Evolutionary conservation across 805 yeast genomes (phyloP).

Genomic region (Wickerhamomyces strasburgensis): DNA sequence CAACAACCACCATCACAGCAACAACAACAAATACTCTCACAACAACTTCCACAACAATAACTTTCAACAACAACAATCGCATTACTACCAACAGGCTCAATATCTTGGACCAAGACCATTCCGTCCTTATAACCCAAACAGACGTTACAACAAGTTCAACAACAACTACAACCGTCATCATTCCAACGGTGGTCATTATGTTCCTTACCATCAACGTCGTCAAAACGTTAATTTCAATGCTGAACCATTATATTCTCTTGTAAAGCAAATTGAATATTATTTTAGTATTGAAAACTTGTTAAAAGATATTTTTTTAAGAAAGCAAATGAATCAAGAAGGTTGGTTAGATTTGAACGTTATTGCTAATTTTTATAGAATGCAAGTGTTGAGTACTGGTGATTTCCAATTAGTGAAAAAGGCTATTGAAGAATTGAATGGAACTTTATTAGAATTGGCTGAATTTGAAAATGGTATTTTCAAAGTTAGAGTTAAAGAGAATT

Average conservation of each 20-base stretch:
- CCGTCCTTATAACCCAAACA: constrained; percentile 22
- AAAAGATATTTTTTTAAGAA: constrained; percentile 78
- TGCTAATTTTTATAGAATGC: constrained; percentile 71
- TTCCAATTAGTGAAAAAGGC: constrained; percentile 48
- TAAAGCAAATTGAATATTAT: constrained; percentile 81
- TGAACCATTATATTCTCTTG: constrained; percentile 20
- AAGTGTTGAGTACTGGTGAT: constrained; percentile 57
- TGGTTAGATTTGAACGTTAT: constrained; percentile 60
- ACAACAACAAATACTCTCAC: constrained; percentile 9
- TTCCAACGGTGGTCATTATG: constrained; percentile 2
- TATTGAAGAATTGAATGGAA: constrained; percentile 37
- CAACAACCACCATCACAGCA: constrained; percentile 6
- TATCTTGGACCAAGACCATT: constrained; percentile 12
- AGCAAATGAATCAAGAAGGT: constrained; percentile 75
- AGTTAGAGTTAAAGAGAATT: constrained; percentile 55
- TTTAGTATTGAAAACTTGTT: constrained; percentile 82
- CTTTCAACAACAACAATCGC: constrained; percentile 12
- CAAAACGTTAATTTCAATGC: constrained; percentile 8
- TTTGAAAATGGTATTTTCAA: constrained; percentile 41
- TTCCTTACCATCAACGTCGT: constrained; percentile 6
- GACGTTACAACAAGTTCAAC: constrained; percentile 21
- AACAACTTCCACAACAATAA: constrained; percentile 8
- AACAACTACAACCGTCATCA: constrained; percentile 13
- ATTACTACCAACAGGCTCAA: constrained; percentile 12
- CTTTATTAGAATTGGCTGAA: constrained; percentile 35